A percentile compares a stretch with the other conserved stretches of the same genome.
These are phyloP conservation scores for Ascomycota sp. DNA, from an alignment of 2,329 filamentous ascomycete genomes.

Conservation along the genomic window DNA sequence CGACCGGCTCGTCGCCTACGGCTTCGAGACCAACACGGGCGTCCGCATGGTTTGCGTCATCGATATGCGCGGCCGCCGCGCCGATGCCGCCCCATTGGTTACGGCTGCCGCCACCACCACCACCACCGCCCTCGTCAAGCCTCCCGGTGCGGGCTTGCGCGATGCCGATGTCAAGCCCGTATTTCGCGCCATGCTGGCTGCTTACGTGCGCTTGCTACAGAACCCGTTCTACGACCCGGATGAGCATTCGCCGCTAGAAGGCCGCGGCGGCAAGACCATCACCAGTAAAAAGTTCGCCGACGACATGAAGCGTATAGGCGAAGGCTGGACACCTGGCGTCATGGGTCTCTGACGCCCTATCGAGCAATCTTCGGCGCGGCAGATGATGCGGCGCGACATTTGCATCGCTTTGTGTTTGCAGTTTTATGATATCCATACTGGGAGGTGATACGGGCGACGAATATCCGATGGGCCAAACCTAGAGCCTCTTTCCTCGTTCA, in stretches of 20 bases:
- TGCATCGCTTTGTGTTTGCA: conserved; percentile 1
- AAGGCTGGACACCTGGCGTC: conserved; percentile 61
- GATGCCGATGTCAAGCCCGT: conserved; percentile 81
- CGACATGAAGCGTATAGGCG: conserved; percentile 72
- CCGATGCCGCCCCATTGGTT: conserved; percentile 10
- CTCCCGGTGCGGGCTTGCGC: conserved; percentile 43
- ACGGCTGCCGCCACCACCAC: not conserved
- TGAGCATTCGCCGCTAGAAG: conserved; percentile 44
- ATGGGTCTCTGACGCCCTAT: conserved; percentile 35
- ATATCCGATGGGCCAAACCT: too few species aligned
- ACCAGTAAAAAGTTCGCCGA: conserved; percentile 60
- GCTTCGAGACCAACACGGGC: conserved; percentile 90
- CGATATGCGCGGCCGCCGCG: conserved; percentile 61
- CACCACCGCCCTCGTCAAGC: conserved; percentile 1
- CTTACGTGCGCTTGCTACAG: conserved; percentile 71
- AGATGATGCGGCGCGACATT: too few species aligned
- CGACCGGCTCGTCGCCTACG: conserved; percentile 82
- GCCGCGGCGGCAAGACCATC: conserved; percentile 45
- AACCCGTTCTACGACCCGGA: conserved; percentile 93
- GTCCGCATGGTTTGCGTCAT: conserved; percentile 79
- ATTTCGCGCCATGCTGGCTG: conserved; percentile 80
- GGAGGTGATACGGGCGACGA: too few species aligned
- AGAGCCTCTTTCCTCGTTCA: too few species aligned
- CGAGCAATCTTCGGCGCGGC: too few species aligned
- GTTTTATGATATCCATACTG: conserved; percentile 2